Evolutionary conservation across 2,329 filamentous ascomycete species (phyloP), one percentile per base, ranked within the genome.

Genomic region (Pseudodiploospora longispora): DNA sequence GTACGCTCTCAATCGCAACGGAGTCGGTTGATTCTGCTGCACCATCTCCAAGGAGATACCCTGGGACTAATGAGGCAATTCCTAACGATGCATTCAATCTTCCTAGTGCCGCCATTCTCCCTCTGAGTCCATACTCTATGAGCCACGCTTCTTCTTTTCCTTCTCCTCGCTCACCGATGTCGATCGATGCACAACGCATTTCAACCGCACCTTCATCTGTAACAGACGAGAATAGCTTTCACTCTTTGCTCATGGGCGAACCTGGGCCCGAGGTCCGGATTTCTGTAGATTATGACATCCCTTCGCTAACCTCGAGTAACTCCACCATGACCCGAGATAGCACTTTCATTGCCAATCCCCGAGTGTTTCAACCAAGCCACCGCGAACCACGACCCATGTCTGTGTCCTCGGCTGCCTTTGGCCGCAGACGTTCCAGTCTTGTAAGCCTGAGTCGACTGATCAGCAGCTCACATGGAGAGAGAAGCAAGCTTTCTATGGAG

Each of bases 301-400:
- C 85, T 3, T 89, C 85, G 2, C 64, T 75, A 51, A 86, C 83
- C 2, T 88, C 83, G 57, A 87, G 83, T 57, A 81, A 83, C 52
- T 89, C 86, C 7, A 87, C 83, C 7, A 87, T 83, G 77, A 84
- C 82, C 6, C 76, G 80, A 38, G 81, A 86, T 52, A 85, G 83
- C 54, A 68, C 68, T 32, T 72, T 74, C 37, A 53, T 62, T 1
- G 55, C 69, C 42, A 60, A 63, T 62, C 55, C 68, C 50, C 69
- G 74, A 31, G 69, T 75, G 49, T 70, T 71, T 6, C 70, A 72
- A 38, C 62, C 70, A 36, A 66, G 66, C 4, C 65, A 72, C 30
- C 67, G 70, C 10, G 74, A 78, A 19, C 75, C 81, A 51, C 74
- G 80, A 4, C 80, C 80, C 1, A 74, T 76, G 5, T 83, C 80